Conservation (phyloP, 2,329 filamentous ascomycete species). For the Colletotrichum magnum region DNA sequence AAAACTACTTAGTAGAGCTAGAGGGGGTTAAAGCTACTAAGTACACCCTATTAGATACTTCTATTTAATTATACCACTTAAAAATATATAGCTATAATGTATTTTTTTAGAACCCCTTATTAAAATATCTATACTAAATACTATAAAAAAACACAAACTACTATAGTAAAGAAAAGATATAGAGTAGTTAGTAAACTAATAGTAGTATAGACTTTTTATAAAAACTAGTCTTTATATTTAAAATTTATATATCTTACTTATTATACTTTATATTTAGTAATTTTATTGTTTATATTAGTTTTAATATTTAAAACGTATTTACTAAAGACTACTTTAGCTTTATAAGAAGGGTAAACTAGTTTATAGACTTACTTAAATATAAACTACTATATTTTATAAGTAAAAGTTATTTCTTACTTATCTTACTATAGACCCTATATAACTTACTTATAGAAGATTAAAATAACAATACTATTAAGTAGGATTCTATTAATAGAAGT, state of each 20-base stretch:
- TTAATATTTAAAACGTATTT: conserved; percentile 1
- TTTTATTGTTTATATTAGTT: not conserved
- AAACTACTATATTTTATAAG: not conserved
- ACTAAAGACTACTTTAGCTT: not conserved
- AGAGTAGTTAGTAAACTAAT: not conserved
- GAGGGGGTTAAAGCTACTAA: too few relatives aligned
- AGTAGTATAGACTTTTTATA: not conserved
- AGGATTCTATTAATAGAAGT: not conserved
- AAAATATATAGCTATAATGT: too few relatives aligned
- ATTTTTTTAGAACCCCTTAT: too few relatives aligned
- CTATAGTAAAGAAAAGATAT: not conserved
- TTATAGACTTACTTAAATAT: not conserved
- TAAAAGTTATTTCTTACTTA: not conserved
- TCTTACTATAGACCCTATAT: not conserved
- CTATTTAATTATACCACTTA: too few relatives aligned
- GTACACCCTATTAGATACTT: too few relatives aligned
- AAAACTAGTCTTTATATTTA: not conserved
- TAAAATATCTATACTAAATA: too few relatives aligned
- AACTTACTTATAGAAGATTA: not conserved
- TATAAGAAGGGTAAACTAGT: not conserved
- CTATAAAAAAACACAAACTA: too few relatives aligned
- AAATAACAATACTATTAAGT: not conserved
- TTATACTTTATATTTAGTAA: not conserved
- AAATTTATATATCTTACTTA: not conserved
- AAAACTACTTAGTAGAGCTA: too few relatives aligned